A percentile compares a stretch with the other conserved stretches of the same genome.
Evolutionary conservation across 768 basidiomycete species (phyloP).

Genomic region (Nevesoporus exiguus): DNA sequence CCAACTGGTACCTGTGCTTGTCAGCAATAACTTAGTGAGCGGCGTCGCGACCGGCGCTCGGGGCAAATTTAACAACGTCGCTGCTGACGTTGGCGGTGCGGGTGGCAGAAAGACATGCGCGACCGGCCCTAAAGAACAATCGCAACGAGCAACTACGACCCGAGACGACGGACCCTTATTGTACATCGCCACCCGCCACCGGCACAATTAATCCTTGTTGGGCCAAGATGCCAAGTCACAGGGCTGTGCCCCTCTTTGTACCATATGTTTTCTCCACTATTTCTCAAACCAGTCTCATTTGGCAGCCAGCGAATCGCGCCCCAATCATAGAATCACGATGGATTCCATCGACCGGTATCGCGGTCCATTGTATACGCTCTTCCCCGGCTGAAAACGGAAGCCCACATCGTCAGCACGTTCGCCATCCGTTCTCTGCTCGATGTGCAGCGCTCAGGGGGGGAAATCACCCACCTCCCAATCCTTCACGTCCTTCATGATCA

Average conservation of each 20-base stretch:
- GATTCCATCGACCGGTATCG: conserved; percentile 59
- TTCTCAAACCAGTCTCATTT: conserved; percentile 6
- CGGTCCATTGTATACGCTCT: conserved; percentile 81
- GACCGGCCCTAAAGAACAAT: conserved; percentile 21
- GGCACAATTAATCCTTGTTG: conserved; percentile 21
- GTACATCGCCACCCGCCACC: conserved; percentile 35
- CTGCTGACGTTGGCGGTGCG: conserved; percentile 5
- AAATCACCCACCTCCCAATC: conserved; percentile 83
- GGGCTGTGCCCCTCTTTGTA: conserved; percentile 22
- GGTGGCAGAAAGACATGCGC: not conserved
- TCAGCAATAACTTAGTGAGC: conserved; percentile 6
- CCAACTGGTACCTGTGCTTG: conserved; percentile 8
- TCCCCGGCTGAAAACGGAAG: conserved; percentile 57
- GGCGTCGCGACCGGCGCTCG: conserved; percentile 15
- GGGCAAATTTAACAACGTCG: conserved; percentile 13
- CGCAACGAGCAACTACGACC: conserved; percentile 7
- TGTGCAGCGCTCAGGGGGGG: conserved; percentile 22
- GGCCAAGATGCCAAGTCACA: conserved; percentile 3
- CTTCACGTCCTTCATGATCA: conserved; percentile 92
- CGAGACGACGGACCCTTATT: conserved; percentile 21
- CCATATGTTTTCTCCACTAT: conserved; percentile 8
- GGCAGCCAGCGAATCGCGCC: conserved; percentile 7
- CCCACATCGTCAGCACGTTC: not conserved
- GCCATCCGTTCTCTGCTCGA: conserved; percentile 15
- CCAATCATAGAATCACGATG: conserved; percentile 55